A percentile compares a stretch with the other conserved stretches of the same genome.
Conservation (phyloP, 2,329 filamentous ascomycete genomes). For the Botryotinia calthae region DNA sequence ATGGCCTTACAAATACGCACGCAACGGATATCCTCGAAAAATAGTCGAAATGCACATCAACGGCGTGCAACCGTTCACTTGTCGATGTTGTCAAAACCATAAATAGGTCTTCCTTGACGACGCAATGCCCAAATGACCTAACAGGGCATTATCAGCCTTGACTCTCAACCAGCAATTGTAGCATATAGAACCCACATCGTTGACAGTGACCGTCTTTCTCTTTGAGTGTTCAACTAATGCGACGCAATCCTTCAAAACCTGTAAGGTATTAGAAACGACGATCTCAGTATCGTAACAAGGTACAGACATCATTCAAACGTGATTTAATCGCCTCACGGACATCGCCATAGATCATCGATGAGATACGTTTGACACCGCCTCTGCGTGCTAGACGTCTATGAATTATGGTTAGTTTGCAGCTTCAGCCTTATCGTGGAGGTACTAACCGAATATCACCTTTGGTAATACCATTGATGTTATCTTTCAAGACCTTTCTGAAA, state of each 20-base stretch:
- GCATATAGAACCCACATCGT: slow-evolving; percentile 51
- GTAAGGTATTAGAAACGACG: neutral
- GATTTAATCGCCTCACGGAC: slow-evolving; percentile 50
- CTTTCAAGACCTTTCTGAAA: slow-evolving; percentile 48
- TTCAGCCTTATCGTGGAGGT: neutral
- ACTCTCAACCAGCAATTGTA: neutral
- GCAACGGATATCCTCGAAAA: slow-evolving; percentile 9
- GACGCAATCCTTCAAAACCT: slow-evolving; percentile 8
- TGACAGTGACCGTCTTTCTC: slow-evolving; percentile 60
- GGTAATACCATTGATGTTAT: slow-evolving; percentile 51
- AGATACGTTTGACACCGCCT: slow-evolving; percentile 75
- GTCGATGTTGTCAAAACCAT: slow-evolving; percentile 53
- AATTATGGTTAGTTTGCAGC: neutral
- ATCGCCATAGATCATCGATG: slow-evolving; percentile 61
- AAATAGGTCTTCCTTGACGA: slow-evolving; percentile 52
- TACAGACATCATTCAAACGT: slow-evolving; percentile 48
- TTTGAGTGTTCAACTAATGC: slow-evolving; percentile 50
- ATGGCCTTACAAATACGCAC: neutral
- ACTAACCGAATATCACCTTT: slow-evolving; percentile 54
- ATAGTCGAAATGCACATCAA: neutral
- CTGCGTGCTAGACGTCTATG: slow-evolving; percentile 65
- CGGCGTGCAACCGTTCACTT: neutral
- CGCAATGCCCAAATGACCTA: slow-evolving; percentile 55
- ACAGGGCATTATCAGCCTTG: neutral
- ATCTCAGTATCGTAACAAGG: neutral